Percentiles rank a stretch among this genome's conserved stretches.
Evolutionary conservation across 2,329 filamentous ascomycete genomes (phyloP).

Genomic region (Alternaria ventricosa): DNA sequence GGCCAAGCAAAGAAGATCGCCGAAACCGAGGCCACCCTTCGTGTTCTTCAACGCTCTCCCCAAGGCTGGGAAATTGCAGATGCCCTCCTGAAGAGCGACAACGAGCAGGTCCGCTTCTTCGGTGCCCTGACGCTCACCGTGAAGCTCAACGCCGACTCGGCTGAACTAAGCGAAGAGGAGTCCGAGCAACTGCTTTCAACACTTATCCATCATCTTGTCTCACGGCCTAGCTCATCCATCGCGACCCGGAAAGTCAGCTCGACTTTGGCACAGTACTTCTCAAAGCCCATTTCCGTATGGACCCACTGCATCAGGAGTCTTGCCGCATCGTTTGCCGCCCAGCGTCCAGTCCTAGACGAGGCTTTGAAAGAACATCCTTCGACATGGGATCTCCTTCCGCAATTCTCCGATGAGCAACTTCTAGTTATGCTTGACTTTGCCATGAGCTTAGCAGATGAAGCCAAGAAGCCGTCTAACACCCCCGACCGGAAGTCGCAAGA

Average conservation of each 20-base stretch:
- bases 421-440: constrained; percentile 70
- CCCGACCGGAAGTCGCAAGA: constrained; percentile 57
- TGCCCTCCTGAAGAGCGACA: constrained; percentile 70
- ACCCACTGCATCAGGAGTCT: constrained; percentile 69
- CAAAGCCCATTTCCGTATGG: constrained; percentile 74
- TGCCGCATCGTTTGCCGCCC: constrained; percentile 62
- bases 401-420: constrained; percentile 59
- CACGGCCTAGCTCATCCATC: constrained; percentile 57
- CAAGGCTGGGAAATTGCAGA: constrained; percentile 88
- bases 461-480: constrained; percentile 72
- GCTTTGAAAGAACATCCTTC: constrained; percentile 54
- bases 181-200: constrained; percentile 46
- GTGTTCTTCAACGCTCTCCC: constrained; percentile 77
- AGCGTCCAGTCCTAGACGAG: constrained; percentile 57
- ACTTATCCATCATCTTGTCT: constrained; percentile 44
- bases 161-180: constrained; percentile 41
- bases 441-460: constrained; percentile 68
- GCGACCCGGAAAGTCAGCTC: constrained; percentile 78
- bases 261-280: constrained; percentile 77
- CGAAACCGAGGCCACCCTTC: constrained; percentile 74
- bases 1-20: constrained; percentile 53
- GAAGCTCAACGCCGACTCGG: constrained; percentile 91
- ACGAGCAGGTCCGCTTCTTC: constrained; percentile 85
- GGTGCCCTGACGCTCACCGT: constrained; percentile 91
- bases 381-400: constrained; percentile 54